Evolutionary conservation across 768 basidiomycete genomes (phyloP), one percentile per base, ranked within the genome.

Genomic region (Scleroderma bovista): DNA sequence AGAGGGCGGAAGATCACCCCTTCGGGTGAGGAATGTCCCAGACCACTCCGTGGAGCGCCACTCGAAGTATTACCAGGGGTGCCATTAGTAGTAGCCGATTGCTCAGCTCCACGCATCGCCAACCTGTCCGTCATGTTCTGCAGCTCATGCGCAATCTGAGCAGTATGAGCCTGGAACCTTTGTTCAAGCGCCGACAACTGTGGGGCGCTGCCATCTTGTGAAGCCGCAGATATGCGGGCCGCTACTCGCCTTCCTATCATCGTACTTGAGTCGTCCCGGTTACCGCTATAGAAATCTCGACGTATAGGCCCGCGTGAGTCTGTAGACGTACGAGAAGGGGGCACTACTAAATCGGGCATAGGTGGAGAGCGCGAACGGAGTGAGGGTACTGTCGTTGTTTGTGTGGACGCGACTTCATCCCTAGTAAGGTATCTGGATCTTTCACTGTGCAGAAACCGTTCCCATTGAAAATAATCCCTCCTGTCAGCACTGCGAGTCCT

Each of bases 241-340:
- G 67, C 63, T 38, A 68, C 66, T 34, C 65, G 66, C 23, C 68
- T 61, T 32, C 66, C 66, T 16, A 70, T 68, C 64, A 67, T 62
- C 4, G 66, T 68, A 10, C 54, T 64, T 15, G 68, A 52, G 9
- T 68, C 66, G n/a, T 70, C 66, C 6, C 50, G 53, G 38, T 46
- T 50, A 31, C 45, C 20, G 20, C 47, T 59, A 34, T 54, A 61
- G 38, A 52, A 16, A 13, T 67, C 61, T 44, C 55, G 57, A 20
- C 62, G 54, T 43, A 58, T 51, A 1, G 51, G 9, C 22, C 36
- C 32, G 20, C 51, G 60, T 9, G 53, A 47, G 44, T 67, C 60
- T 29, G 44, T 37, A 13, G 5, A 32, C 43, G 57, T 50, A 29
- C 54, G 53, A 17, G 44, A n/a, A 43, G 54, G 55, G 44, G 59